A percentile compares a stretch with the other conserved stretches of the same genome.
phyloP scores from a whole-genome alignment of 345 rosid species.

The Physaria fendleri region DNA sequence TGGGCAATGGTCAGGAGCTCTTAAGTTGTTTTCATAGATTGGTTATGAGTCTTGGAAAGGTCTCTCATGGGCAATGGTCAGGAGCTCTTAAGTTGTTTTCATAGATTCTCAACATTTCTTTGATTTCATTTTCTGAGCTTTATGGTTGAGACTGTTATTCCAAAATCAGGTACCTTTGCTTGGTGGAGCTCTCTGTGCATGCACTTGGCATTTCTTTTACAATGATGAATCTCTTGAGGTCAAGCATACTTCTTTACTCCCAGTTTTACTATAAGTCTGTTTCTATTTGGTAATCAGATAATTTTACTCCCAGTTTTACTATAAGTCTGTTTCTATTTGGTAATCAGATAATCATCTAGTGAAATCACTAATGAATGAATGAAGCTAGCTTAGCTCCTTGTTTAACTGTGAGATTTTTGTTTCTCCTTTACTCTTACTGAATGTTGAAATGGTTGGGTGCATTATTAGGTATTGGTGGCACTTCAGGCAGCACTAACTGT shows the following conservation, averaged over 20 bases:
- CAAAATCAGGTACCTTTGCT: constrained; percentile 72
- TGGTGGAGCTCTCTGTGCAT: constrained; percentile 97
- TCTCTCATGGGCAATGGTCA: constrained; percentile 95
- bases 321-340: neutral
- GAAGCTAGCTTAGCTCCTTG: neutral
- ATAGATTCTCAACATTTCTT: neutral
- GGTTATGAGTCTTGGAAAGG: constrained; percentile 94
- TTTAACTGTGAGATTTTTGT: neutral
- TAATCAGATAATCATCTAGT: neutral
- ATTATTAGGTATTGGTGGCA: constrained; percentile 59
- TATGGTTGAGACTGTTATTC: constrained; percentile 13
- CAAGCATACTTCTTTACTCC: constrained; percentile 8
- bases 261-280: neutral
- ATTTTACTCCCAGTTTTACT: too few species aligned
- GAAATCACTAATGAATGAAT: neutral
- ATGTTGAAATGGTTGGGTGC: neutral
- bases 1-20: constrained; percentile 88
- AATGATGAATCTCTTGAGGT: constrained; percentile 93
- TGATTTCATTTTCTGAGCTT: constrained; percentile 64
- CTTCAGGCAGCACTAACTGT: constrained; percentile 79
- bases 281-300: neutral
- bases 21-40: too few species aligned
- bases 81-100: constrained; percentile 20
- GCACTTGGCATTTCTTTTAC: constrained; percentile 98
- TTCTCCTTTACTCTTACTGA: neutral